Evolutionary conservation across 495 filamentous ascomycete genomes (phyloP).

Genomic region (Cairneyella variabilis): DNA sequence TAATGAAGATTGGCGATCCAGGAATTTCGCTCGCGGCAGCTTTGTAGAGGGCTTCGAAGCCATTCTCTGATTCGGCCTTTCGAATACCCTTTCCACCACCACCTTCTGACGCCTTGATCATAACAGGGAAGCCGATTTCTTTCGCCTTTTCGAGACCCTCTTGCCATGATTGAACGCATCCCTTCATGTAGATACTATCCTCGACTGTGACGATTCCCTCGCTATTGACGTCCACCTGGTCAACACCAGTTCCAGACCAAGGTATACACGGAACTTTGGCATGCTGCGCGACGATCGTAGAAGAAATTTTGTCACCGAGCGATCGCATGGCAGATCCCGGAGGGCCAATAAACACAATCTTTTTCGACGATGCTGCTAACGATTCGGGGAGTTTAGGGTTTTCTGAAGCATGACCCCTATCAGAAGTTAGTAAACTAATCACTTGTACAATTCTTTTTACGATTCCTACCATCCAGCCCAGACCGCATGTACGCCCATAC

Average conservation of each 20-base stretch:
- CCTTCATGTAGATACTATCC: constrained; percentile 81
- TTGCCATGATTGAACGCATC: constrained; percentile 81
- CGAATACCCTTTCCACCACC: constrained; percentile 99
- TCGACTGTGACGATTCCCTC: constrained; percentile 89
- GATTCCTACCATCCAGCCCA: constrained; percentile 92
- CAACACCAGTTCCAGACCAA: constrained; percentile 93
- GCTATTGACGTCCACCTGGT: constrained; percentile 71
- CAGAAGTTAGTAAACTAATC: constrained; percentile 9
- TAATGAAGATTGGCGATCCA: constrained; percentile 99
- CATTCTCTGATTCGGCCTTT: constrained; percentile 83
- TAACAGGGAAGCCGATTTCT: constrained; percentile 96
- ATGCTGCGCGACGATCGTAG: constrained; percentile 98
- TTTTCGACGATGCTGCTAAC: constrained; percentile 90
- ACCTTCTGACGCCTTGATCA: constrained; percentile 99
- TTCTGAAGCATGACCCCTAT: constrained; percentile 95
- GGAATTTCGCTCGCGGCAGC: constrained; percentile 96
- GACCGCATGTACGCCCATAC: constrained; percentile 95
- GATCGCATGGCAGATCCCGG: constrained; percentile 98
- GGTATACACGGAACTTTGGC: constrained; percentile 96
- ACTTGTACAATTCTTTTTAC: neutral
- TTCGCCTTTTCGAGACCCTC: constrained; percentile 84
- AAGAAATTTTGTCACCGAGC: constrained; percentile 98
- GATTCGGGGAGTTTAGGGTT: constrained; percentile 97
- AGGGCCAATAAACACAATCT: constrained; percentile 98
- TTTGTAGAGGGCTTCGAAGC: constrained; percentile 82